Conservation (phyloP, 2,329 filamentous ascomycete genomes). For the Monosporascus sp. region DNA sequence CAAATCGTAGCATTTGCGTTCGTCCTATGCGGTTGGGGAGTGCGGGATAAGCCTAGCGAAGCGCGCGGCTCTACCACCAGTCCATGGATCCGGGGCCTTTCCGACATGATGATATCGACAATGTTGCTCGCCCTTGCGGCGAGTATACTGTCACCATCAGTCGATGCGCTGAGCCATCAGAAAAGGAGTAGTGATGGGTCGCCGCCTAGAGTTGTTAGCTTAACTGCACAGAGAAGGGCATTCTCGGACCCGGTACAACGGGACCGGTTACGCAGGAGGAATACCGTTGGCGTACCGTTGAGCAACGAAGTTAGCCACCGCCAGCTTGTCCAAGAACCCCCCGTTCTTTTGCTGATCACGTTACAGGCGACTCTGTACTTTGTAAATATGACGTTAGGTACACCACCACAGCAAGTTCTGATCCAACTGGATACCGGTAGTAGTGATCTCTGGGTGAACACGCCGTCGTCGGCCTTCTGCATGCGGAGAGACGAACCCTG, state of each 20-base stretch:
- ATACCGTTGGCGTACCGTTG: conserved; percentile 38
- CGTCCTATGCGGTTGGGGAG: background rate
- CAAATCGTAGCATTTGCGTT: background rate
- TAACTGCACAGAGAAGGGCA: conserved; percentile 37
- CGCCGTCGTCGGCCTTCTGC: conserved; percentile 57
- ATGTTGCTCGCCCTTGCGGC: conserved; percentile 20
- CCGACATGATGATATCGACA: conserved; percentile 19
- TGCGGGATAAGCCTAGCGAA: background rate
- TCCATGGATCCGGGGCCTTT: background rate
- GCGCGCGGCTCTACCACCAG: too few species aligned
- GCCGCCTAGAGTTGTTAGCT: conserved; percentile 38
- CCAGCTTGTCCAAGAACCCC: background rate
- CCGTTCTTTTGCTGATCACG: conserved; percentile 14
- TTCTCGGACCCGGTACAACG: conserved; percentile 37
- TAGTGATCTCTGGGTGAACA: conserved; percentile 69
- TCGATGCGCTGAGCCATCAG: conserved; percentile 22
- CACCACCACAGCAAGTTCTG: conserved; percentile 51
- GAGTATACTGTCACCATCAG: conserved; percentile 18
- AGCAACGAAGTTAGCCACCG: conserved; percentile 48
- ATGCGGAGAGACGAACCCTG: conserved; percentile 45
- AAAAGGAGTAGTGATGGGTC: conserved; percentile 6
- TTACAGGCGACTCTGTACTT: conserved; percentile 57
- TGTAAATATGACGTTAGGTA: conserved; percentile 58
- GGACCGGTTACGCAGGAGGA: conserved; percentile 41
- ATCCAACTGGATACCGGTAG: conserved; percentile 65